These are phyloP conservation scores for Neofusicoccum umdonicola DNA, from an alignment of 2,329 filamentous ascomycete species.

Conservation along the genomic window DNA sequence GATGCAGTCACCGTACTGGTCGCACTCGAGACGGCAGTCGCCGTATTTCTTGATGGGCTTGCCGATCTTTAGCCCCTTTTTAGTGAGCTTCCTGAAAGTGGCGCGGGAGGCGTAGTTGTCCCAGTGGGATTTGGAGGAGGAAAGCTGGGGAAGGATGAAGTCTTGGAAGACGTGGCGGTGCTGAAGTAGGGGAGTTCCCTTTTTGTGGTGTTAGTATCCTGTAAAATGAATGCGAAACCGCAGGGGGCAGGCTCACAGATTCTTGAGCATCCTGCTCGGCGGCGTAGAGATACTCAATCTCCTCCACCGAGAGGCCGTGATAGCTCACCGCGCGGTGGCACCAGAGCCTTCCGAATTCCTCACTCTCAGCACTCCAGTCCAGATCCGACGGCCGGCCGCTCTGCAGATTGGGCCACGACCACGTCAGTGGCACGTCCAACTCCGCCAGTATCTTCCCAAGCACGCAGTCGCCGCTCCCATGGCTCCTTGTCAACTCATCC, in stretches of 20 bases:
- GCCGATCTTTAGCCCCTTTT: background rate
- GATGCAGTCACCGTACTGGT: conserved; percentile 31
- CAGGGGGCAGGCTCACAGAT: conserved; percentile 18
- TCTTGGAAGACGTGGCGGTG: conserved; percentile 38
- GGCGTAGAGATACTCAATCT: conserved; percentile 44
- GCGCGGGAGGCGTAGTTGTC: conserved; percentile 31
- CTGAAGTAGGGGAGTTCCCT: conserved; percentile 33
- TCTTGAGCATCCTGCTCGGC: conserved; percentile 46
- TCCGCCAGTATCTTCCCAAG: conserved; percentile 49
- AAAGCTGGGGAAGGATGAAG: conserved; percentile 31
- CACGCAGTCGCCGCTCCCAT: conserved; percentile 53
- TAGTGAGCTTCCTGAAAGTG: background rate
- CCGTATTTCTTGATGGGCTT: conserved; percentile 20
- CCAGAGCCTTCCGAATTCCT: conserved; percentile 39
- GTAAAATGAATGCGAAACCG: too few species aligned
- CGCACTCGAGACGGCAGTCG: conserved; percentile 35
- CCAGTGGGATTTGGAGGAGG: conserved; percentile 26
- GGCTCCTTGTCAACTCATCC: conserved; percentile 45
- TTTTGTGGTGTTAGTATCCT: background rate
- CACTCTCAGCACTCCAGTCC: conserved; percentile 10
- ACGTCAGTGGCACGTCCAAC: conserved; percentile 45
- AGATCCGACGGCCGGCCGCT: conserved; percentile 44
- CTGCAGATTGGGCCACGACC: conserved; percentile 50
- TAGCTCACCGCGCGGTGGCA: conserved; percentile 51
- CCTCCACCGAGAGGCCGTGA: conserved; percentile 47